Evolutionary conservation across 2,329 filamentous ascomycete species (phyloP), one percentile per base, ranked within the genome.

Genomic region (Xylariales sp.): DNA sequence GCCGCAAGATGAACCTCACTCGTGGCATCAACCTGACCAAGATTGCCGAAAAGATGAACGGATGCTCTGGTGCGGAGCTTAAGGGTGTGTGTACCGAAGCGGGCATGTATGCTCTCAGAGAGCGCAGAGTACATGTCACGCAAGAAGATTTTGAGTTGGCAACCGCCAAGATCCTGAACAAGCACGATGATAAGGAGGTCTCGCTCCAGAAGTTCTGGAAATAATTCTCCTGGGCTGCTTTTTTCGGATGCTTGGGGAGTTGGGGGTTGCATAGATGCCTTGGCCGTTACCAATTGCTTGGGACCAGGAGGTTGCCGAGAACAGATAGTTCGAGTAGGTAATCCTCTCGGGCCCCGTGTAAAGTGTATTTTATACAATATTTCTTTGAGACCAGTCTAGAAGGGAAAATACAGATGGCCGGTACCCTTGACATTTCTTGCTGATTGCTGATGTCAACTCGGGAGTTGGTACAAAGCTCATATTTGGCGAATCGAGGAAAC

Each of bases 21-120:
- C 81, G 93, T 57, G 93, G 93, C 37, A 97, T 98, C 71, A 95
- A 98, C 67, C 72, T 98, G 49, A 95, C 79, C 55, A 98, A 98
- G 81, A 95, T 97, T 54, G 93, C 93, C 20, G 93, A 98, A 74
- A 97, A 97, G 79, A 98, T 98, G 93, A 96, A 96, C 57, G 93
- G 93, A 36, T 98, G 93, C 67, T 96, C 90, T 4, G 93, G 93
- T 44, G 93, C 93, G 38, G 93, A 98, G 68, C 69, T 98, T 53
- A 98, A 98, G 80, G 93, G 93, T 70, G 93, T 98, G 33, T 98
- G 93, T 64, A 98, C 93, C 31, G 93, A 98, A 66, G 89, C 93
- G 3, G 93, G 93, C 55, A 98, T 98, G 93, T 98, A 93, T 60
- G 93, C 93, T 12, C 74, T 98, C 48, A 83, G 93, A 52, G 93